phyloP scores from a whole-genome alignment of 1,284 basidiomycete genomes.

The Rhodotorula sp. region DNA sequence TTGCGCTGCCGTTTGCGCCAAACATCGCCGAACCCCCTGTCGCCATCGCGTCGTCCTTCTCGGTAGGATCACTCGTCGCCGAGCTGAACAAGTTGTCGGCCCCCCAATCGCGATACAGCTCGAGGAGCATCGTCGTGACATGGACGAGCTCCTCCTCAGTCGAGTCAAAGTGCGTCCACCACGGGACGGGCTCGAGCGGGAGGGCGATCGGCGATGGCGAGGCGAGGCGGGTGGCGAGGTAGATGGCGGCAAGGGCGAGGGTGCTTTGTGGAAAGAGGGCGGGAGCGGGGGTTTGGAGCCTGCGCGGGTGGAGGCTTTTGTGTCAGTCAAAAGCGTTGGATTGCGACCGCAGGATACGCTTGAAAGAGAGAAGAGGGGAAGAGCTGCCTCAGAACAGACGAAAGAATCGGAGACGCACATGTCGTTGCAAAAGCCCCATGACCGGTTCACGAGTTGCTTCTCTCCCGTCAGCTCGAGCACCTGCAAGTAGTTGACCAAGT shows the following conservation, averaged over 20 bases:
- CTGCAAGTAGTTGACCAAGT: conserved; percentile 90
- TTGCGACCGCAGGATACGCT: no score
- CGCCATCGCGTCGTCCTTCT: neutral
- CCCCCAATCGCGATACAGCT: conserved; percentile 41
- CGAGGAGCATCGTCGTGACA: conserved; percentile 34
- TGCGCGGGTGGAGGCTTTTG: conserved; percentile 5
- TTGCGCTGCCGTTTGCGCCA: neutral
- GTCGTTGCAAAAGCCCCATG: conserved; percentile 52
- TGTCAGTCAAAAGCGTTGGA: neutral
- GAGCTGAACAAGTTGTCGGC: neutral
- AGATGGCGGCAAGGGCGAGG: conserved; percentile 45
- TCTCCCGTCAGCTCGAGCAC: conserved; percentile 67
- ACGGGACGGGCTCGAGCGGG: conserved; percentile 48
- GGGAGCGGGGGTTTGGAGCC: conserved; percentile 45
- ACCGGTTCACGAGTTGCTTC: conserved; percentile 43
- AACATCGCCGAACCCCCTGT: neutral
- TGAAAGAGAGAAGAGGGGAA: no score
- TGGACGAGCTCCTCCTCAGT: conserved; percentile 42
- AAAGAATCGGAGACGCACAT: conserved; percentile 43
- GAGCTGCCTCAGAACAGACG: no score
- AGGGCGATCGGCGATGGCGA: conserved; percentile 42
- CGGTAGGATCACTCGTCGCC: neutral
- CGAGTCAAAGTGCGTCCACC: conserved; percentile 53
- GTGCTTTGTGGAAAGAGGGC: conserved; percentile 46
- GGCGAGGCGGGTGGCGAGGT: conserved; percentile 40